Evolutionary conservation across 352 stramenopile species (phyloP).

Genomic region (Phytophthora nicotianae): DNA sequence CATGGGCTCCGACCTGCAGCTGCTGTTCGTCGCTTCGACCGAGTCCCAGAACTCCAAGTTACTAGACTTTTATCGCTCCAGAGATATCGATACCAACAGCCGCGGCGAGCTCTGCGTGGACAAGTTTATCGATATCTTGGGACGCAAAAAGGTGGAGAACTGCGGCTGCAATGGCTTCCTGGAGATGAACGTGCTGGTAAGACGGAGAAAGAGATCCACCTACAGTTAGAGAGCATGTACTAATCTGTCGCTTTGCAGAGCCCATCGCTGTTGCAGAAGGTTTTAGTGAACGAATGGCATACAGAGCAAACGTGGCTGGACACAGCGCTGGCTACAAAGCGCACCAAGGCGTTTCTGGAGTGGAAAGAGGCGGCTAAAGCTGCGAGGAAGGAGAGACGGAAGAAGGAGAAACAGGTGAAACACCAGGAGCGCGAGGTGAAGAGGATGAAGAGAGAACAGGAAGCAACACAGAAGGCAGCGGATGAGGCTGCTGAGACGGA

Average conservation of each 20-base stretch:
- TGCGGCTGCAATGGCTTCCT: constrained; percentile 67
- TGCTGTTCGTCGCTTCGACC: constrained; percentile 65
- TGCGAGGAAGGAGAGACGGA: constrained; percentile 59
- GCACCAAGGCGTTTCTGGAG: constrained; percentile 64
- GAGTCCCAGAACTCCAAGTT: constrained; percentile 47
- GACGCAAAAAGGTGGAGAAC: constrained; percentile 46
- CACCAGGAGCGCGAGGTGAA: constrained; percentile 46
- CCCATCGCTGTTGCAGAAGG: constrained; percentile 54
- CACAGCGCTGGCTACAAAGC: constrained; percentile 46
- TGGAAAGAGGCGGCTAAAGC: constrained; percentile 74
- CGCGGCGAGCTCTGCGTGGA: constrained; percentile 66
- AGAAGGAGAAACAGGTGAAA: constrained; percentile 59
- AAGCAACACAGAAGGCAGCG: constrained; percentile 12
- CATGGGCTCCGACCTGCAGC: constrained; percentile 54
- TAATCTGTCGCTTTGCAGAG: constrained; percentile 39
- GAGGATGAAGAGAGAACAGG: constrained; percentile 43
- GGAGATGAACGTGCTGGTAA: constrained; percentile 83
- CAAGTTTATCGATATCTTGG: constrained; percentile 77
- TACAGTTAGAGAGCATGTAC: not conserved
- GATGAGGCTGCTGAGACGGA: constrained; percentile 1
- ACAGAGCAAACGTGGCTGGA: constrained; percentile 66
- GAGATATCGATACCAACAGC: constrained; percentile 64
- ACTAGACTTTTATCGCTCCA: constrained; percentile 48
- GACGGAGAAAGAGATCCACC: constrained; percentile 7
- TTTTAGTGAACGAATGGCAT: constrained; percentile 76